Percentiles rank a stretch among this genome's conserved stretches.
These are phyloP conservation scores for Ogataea saltuana DNA, from an alignment of 805 yeast genomes.

Conservation along the genomic window DNA sequence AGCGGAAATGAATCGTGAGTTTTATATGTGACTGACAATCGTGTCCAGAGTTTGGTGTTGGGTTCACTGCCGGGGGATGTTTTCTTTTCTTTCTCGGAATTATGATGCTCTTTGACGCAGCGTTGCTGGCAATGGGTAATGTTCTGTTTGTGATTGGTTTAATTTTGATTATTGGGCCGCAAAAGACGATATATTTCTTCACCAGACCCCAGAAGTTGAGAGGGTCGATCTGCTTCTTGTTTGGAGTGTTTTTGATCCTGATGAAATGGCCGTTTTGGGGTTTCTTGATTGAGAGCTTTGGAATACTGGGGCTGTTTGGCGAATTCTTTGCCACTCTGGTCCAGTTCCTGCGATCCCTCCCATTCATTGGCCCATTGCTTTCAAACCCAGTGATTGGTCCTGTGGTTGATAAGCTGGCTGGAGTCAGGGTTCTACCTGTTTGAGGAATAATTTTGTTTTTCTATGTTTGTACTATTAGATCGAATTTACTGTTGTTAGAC, in stretches of 20 bases:
- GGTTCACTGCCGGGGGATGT: conserved; percentile 83
- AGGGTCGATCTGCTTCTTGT: conserved; percentile 76
- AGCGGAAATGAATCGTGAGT: background rate
- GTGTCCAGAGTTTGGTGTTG: conserved; percentile 79
- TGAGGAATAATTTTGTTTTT: conserved; percentile 22
- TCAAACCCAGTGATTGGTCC: conserved; percentile 86
- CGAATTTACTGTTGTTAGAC: background rate
- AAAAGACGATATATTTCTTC: conserved; percentile 78
- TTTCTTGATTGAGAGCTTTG: conserved; percentile 79
- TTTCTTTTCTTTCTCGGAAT: conserved; percentile 80
- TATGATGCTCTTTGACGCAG: conserved; percentile 82
- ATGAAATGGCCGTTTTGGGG: conserved; percentile 80
- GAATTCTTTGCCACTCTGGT: conserved; percentile 91
- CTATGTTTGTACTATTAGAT: conserved; percentile 17
- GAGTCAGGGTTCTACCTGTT: conserved; percentile 67
- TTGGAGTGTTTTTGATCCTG: conserved; percentile 77
- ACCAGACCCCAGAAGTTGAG: conserved; percentile 83
- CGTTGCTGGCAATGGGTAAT: conserved; percentile 87
- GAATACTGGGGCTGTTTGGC: conserved; percentile 85
- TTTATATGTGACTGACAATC: conserved; percentile 2
- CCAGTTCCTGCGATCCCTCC: conserved; percentile 83
- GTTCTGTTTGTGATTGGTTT: conserved; percentile 79
- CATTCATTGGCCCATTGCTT: conserved; percentile 81
- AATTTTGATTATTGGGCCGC: conserved; percentile 82
- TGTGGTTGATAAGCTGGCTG: conserved; percentile 60